A percentile compares a stretch with the other conserved stretches of the same genome.
phyloP scores from a whole-genome alignment of 805 yeast genomes.

The Candida boidinii region DNA sequence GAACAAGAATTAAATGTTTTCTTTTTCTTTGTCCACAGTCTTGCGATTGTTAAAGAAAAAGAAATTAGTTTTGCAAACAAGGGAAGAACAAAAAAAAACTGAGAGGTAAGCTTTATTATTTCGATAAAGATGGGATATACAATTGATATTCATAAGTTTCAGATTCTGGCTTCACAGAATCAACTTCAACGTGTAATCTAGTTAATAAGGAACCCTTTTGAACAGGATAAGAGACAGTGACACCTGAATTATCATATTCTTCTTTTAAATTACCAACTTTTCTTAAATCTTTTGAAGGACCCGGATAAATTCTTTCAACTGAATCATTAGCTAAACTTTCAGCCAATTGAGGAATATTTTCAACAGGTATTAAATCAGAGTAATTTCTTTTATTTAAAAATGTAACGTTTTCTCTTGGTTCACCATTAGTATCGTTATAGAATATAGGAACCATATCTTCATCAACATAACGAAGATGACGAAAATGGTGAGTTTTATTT shows the following conservation, averaged over 20 bases:
- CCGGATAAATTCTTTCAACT: conserved; percentile 28
- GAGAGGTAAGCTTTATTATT: too few species aligned
- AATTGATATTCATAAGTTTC: conserved; percentile 59
- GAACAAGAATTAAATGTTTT: too few species aligned
- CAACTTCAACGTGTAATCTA: conserved; percentile 66
- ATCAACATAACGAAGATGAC: conserved; percentile 48
- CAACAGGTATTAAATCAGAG: conserved; percentile 54
- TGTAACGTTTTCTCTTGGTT: conserved; percentile 32
- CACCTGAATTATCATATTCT: conserved; percentile 5
- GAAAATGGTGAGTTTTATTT: conserved; percentile 61
- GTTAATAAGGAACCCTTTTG: conserved; percentile 52
- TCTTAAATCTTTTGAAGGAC: conserved; percentile 23
- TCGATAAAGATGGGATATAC: conserved; percentile 62
- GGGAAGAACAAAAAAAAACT: too few species aligned
- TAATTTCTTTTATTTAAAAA: conserved; percentile 64
- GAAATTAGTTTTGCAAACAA: too few species aligned
- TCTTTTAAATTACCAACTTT: conserved; percentile 4
- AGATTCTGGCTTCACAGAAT: conserved; percentile 37
- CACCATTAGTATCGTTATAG: conserved; percentile 47
- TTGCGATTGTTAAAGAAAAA: too few species aligned
- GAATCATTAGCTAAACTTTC: conserved; percentile 4
- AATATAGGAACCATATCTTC: conserved; percentile 82
- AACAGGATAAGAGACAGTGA: conserved; percentile 41
- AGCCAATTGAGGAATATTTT: conserved; percentile 21
- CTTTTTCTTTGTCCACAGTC: too few species aligned